Percentiles rank a stretch among this genome's conserved stretches.
Conservation (phyloP, 1,284 basidiomycete species). For the Heterobasidion annosum region DNA sequence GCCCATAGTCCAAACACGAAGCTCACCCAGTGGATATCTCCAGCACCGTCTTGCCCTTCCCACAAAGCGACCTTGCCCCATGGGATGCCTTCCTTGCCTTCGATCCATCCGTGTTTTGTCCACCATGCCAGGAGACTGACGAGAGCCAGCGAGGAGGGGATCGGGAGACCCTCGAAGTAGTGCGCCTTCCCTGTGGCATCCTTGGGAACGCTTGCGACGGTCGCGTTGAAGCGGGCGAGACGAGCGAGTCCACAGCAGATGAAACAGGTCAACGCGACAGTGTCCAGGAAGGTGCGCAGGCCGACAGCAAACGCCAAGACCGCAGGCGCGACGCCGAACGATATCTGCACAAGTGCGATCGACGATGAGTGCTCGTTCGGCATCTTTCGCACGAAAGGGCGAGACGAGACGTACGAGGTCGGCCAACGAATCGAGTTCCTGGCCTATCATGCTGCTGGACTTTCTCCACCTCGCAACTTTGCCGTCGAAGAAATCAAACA, state of each 20-base stretch:
- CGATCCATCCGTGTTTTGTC: constrained; percentile 78
- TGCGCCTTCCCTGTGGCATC: constrained; percentile 81
- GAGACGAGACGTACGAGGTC: constrained; percentile 65
- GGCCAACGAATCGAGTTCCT: constrained; percentile 95
- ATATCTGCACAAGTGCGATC: constrained; percentile 49
- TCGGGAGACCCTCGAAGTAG: constrained; percentile 97
- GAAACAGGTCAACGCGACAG: constrained; percentile 80
- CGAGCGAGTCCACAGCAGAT: constrained; percentile 95
- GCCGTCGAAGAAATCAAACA: constrained; percentile 97
- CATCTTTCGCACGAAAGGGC: constrained; percentile 7
- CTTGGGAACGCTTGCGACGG: constrained; percentile 91
- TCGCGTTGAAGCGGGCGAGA: constrained; percentile 97
- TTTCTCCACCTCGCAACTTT: constrained; percentile 98
- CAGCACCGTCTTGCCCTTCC: constrained; percentile 62
- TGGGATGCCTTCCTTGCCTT: constrained; percentile 68
- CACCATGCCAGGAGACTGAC: constrained; percentile 80
- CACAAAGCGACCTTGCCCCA: constrained; percentile 66
- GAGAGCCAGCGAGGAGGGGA: constrained; percentile 83
- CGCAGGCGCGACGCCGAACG: constrained; percentile 95
- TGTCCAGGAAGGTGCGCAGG: constrained; percentile 85
- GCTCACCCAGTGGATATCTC: constrained; percentile 75
- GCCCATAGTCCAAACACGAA: constrained; percentile 77
- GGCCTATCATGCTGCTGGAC: constrained; percentile 93
- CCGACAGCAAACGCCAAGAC: constrained; percentile 90
- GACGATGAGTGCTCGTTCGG: not conserved